A percentile compares a stretch with the other conserved stretches of the same genome.
Conservation (phyloP, 768 basidiomycete genomes). For the Cystobasidium tubakii region DNA sequence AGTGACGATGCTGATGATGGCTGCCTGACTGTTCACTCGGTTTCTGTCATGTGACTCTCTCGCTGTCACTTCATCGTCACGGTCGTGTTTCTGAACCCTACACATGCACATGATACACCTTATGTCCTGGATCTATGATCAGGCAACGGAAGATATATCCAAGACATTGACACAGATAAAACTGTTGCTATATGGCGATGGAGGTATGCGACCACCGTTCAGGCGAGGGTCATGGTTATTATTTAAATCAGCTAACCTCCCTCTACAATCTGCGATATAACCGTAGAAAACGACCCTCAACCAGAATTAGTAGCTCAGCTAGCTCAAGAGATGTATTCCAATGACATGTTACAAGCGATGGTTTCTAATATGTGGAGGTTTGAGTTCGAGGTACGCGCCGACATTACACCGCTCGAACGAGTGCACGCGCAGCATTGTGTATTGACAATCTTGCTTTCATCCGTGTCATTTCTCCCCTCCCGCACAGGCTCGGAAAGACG, state of each 20-base stretch:
- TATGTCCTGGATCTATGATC: not conserved
- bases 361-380: conserved; percentile 75
- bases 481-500: conserved; percentile 53
- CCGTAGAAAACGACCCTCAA: conserved; percentile 64
- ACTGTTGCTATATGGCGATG: conserved; percentile 75
- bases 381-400: conserved; percentile 82
- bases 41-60: not conserved
- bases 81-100: not conserved
- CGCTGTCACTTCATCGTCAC: not conserved
- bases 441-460: too few species aligned
- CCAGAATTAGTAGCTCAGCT: conserved; percentile 89
- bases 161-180: conserved; percentile 89
- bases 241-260: too few species aligned
- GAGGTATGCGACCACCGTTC: conserved; percentile 61
- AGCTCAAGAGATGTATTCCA: conserved; percentile 89
- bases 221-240: too few species aligned
- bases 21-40: too few species aligned
- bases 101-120: not conserved
- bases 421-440: too few species aligned
- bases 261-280: too few species aligned
- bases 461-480: conserved; percentile 51
- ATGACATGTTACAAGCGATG: conserved; percentile 73
- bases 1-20: conserved; percentile 17
- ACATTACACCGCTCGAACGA: too few species aligned
- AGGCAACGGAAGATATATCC: conserved; percentile 84